Conservation (phyloP, 768 basidiomycete species). For the Guyanaporus albipodus region DNA sequence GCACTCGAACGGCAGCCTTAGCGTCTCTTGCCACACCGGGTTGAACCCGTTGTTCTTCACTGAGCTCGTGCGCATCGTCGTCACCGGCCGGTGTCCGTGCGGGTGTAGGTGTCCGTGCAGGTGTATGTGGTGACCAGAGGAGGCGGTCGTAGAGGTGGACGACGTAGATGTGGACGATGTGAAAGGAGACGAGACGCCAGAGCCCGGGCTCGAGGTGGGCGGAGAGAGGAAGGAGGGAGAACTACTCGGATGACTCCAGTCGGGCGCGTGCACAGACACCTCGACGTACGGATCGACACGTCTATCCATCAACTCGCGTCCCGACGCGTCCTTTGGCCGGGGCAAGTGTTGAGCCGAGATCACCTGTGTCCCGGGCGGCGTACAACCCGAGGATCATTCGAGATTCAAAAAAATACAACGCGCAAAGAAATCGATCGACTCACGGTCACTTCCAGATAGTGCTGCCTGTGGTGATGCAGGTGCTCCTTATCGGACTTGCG, state of each 20-base stretch:
- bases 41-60: constrained; percentile 92
- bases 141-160: too few relatives aligned
- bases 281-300: constrained; percentile 76
- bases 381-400: too few relatives aligned
- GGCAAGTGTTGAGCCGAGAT: constrained; percentile 93
- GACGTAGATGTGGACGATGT: too few relatives aligned
- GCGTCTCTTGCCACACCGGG: constrained; percentile 73
- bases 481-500: constrained; percentile 60
- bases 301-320: constrained; percentile 58
- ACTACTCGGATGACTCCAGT: constrained; percentile 47
- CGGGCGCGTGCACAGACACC: constrained; percentile 71
- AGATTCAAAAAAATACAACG: too few relatives aligned
- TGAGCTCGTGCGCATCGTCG: constrained; percentile 51
- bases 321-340: constrained; percentile 57
- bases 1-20: constrained; percentile 72
- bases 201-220: constrained; percentile 1
- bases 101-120: too few relatives aligned
- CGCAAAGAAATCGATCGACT: too few relatives aligned
- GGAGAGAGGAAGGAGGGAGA: constrained; percentile 11
- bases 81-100: constrained; percentile 43
- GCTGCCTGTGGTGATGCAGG: constrained; percentile 48
- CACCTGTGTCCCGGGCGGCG: too few relatives aligned
- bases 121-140: constrained; percentile 6
- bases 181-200: too few relatives aligned
- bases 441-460: constrained; percentile 64